Evolutionary conservation across 352 stramenopile genomes (phyloP).

Genomic region (Globisporangium abappressorium): DNA sequence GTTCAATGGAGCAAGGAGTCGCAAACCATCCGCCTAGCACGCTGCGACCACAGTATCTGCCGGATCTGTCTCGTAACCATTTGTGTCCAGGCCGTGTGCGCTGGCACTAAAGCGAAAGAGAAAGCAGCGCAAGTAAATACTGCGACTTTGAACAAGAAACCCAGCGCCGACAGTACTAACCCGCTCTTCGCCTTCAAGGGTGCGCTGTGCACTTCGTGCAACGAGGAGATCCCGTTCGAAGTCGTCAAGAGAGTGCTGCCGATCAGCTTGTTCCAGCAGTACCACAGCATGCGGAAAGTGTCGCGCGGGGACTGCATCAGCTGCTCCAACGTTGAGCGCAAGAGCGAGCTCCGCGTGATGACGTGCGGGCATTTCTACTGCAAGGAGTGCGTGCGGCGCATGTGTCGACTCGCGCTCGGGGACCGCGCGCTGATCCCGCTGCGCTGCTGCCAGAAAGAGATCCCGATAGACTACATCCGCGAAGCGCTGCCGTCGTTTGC

Average conservation of each 20-base stretch:
- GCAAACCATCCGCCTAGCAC: not conserved
- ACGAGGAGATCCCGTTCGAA: slow-evolving; percentile 24
- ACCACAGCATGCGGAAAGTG: slow-evolving; percentile 15
- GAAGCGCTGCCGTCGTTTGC: slow-evolving; percentile 24
- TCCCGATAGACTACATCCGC: slow-evolving; percentile 58
- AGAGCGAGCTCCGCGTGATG: slow-evolving; percentile 26
- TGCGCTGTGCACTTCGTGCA: slow-evolving; percentile 23
- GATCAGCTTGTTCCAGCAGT: slow-evolving; percentile 17
- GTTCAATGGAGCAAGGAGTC: slow-evolving; percentile 5
- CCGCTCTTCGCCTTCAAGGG: not conserved
- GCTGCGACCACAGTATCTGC: slow-evolving; percentile 8
- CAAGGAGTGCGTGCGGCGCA: slow-evolving; percentile 44
- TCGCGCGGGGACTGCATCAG: slow-evolving; percentile 31
- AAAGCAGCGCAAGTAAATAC: not conserved
- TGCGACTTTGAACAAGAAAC: not conserved
- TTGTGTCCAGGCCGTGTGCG: not conserved
- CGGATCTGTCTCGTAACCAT: not conserved
- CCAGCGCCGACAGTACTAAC: not conserved
- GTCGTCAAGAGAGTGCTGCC: slow-evolving; percentile 24
- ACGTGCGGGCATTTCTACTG: slow-evolving; percentile 70
- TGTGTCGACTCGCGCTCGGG: slow-evolving; percentile 53
- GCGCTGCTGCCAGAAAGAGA: slow-evolving; percentile 68
- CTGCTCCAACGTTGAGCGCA: slow-evolving; percentile 28
- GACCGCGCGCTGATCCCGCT: slow-evolving; percentile 61
- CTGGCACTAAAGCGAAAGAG: not conserved